Evolutionary conservation across 2,329 filamentous ascomycete species (phyloP).

Genomic region (Diaporthe destruens): DNA sequence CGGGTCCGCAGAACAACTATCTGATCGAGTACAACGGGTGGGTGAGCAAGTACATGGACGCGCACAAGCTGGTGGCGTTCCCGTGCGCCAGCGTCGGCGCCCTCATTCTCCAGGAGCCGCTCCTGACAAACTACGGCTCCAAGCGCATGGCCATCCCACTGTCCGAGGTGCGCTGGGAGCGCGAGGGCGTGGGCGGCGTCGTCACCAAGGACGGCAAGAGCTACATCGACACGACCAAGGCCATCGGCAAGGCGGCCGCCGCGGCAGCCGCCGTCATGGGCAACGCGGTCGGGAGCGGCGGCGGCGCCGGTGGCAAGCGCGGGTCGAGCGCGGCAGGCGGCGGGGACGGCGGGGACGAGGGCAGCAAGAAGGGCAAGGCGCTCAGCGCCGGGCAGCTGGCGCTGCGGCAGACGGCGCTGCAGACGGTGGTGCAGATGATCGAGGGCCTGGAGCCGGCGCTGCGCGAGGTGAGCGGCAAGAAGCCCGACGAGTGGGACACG

Average conservation of each 20-base stretch:
- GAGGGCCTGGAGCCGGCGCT: slow-evolving; percentile 87
- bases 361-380: slow-evolving; percentile 57
- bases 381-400: slow-evolving; percentile 78
- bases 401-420: slow-evolving; percentile 81
- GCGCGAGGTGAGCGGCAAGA: slow-evolving; percentile 86
- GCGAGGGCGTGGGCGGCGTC: slow-evolving; percentile 75
- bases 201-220: slow-evolving; percentile 71
- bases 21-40: slow-evolving; percentile 87
- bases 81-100: slow-evolving; percentile 84
- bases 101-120: slow-evolving; percentile 82
- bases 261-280: slow-evolving; percentile 42
- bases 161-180: slow-evolving; percentile 88
- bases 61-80: slow-evolving; percentile 75
- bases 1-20: slow-evolving; percentile 83
- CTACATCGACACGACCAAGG: slow-evolving; percentile 68
- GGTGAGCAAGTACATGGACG: slow-evolving; percentile 81
- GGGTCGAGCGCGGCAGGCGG: slow-evolving; percentile 15
- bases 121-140: slow-evolving; percentile 75
- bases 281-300: neutral
- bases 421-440: slow-evolving; percentile 85
- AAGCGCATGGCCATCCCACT: slow-evolving; percentile 89
- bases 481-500: slow-evolving; percentile 90
- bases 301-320: slow-evolving; percentile 36
- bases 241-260: slow-evolving; percentile 52
- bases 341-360: slow-evolving; percentile 38